phyloP scores from a whole-genome alignment of 495 filamentous ascomycete species.

The Lepraria neglecta region DNA sequence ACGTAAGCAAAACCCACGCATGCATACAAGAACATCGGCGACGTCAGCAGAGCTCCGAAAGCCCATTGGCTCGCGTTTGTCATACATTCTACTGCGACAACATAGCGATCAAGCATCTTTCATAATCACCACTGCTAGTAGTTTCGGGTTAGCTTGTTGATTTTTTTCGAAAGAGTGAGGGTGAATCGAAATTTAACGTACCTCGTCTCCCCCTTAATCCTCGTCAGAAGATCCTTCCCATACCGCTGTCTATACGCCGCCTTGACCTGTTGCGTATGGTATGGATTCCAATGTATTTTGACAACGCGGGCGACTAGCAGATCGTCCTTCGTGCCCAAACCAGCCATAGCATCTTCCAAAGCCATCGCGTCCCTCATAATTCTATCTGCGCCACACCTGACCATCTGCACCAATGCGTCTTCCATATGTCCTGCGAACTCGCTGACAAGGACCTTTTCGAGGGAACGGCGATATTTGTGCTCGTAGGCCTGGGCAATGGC shows the following conservation, averaged over 20 bases:
- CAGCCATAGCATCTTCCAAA: conserved; percentile 81
- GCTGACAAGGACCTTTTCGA: conserved; percentile 67
- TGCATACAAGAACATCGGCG: too few species aligned
- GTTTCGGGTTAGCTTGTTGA: neutral
- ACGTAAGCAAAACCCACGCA: too few species aligned
- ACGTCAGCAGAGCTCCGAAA: neutral
- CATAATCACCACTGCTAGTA: conserved; percentile 68
- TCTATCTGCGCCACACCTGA: conserved; percentile 69
- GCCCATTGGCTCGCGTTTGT: neutral
- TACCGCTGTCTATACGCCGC: conserved; percentile 62
- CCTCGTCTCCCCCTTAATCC: conserved; percentile 73
- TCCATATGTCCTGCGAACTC: conserved; percentile 93
- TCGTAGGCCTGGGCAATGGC: conserved; percentile 70
- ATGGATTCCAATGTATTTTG: conserved; percentile 69
- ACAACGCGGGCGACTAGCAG: conserved; percentile 68
- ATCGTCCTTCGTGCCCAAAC: conserved; percentile 79
- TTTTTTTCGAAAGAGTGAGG: neutral
- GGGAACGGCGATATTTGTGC: conserved; percentile 52
- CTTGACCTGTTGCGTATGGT: conserved; percentile 65
- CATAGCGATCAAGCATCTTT: conserved; percentile 56
- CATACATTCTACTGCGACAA: neutral
- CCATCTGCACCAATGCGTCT: conserved; percentile 69
- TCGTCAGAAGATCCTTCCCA: conserved; percentile 50
- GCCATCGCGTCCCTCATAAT: conserved; percentile 73
- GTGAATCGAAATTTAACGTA: neutral